Base-by-base conservation (phyloP, 192 early-diverging fungal genomes). In the Haplosporangium gracile region DNA sequence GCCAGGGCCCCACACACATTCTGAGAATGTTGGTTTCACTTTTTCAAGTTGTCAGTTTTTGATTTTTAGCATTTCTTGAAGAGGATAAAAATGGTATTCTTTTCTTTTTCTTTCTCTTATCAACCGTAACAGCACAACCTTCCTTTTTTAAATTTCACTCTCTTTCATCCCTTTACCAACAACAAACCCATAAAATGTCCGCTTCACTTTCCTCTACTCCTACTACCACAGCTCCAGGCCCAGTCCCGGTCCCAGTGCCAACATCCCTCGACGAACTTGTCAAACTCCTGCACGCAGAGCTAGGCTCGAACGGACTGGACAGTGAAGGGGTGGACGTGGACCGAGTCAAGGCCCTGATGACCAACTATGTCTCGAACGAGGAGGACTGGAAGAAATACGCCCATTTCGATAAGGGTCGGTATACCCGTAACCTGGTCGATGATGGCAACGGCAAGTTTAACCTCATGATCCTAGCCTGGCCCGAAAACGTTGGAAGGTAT, bases 361-460 rank as follows among this genome's bases (percentile, higher is more conserved):
- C 89, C 26, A 72, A 81, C 34, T 97, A 96, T 83, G 82, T 79
- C 24, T 94, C 94, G 16, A 93, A 95, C 72, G 71, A 88, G 65
- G 82, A 89, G 24, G 96, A 97, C 79, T 97, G 97, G 97, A 70
- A 77, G 20, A 90, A 94, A 79, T 97, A 95, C 82, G 93, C 94
- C 57, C 88, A 92, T 43, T 96, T 95, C 90, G 95, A 97, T 74
- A 89, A 89, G 6, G 90, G 90, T 51, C 88, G 91, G 18, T 98
- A 98, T 88, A 98, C 97, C 29, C 93, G 96, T 57, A 97, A 96
- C 81, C 90, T 97, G 18, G 94, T 98, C 2, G 97, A 97, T 82
- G 94, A 95, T 68, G 97, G 97, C 49, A 97, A 97, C 81, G 97
- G 96, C 77, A 93, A 94, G 79, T 98, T 97, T 91, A 98, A 98